Evolutionary conservation across 2,329 filamentous ascomycete genomes (phyloP), one percentile per base, ranked within the genome.

Genomic region (Paraphoma sp.): DNA sequence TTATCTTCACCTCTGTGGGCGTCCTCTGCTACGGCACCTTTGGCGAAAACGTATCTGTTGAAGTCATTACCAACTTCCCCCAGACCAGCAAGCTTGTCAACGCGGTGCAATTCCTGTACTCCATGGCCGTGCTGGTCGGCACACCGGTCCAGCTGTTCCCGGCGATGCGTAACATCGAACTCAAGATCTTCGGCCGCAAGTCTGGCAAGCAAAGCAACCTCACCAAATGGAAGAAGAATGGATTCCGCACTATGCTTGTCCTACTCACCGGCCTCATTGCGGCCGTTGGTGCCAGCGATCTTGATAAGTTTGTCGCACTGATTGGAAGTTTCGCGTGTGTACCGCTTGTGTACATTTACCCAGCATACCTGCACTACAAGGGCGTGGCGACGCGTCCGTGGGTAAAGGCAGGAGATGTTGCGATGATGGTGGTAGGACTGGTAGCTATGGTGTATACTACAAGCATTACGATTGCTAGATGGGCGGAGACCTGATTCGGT

Each of bases 141-240:
- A 87, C 87, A 45, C 89, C 89, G 0, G 89, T 92, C 1, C 89
- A 92, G 74, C 82, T 92, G 45, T 92, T 91, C 78, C 89, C 89
- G 0, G 88, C 89, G 7, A 80, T 90, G 49, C 85, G 89, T 63
- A 92, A 91, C 69, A 80, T 91, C 50, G 89, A 92, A 76, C 85
- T 84, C 17, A 84, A 81, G 44, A 70, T 91, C 14, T 91, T 92
- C 56, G 87, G 87, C n/a, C 82, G 83, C 54, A 72, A 78, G 10
- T 89, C 88, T 0, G 89, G 89, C 33, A 91, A 89, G 78, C 85
- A 84, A 66, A 85, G 84, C 58, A 72, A 79, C 33, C 77, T 81
- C 38, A 89, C 87, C 60, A 92, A 92, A 73, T 92, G 89, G 89
- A 87, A 87, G 77, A 92, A 92, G 82, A 92, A 92, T 64, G 82